Base-by-base conservation (phyloP, 1,139 yeast species). In the Pneumocystis canis region DNA sequence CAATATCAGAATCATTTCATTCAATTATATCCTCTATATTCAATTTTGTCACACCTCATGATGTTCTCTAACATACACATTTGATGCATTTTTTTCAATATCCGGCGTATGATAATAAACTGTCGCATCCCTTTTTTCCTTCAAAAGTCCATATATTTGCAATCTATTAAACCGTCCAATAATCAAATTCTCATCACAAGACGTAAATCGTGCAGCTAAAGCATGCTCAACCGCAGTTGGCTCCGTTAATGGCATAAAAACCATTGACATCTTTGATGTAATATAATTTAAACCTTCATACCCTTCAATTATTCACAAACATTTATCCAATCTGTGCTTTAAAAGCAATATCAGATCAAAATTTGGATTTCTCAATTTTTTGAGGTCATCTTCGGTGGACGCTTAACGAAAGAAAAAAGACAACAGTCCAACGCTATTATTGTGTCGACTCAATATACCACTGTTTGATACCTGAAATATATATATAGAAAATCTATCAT, bases 31-130 rank as follows among this genome's bases (percentile, higher is more conserved):
- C n/a, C n/a, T n/a, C n/a, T n/a, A n/a, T n/a, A n/a, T n/a, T n/a
- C n/a, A n/a, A n/a, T n/a, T n/a, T 64, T n/a, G n/a, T 63, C 47
- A 65, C 62, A 59, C 58, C 54, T 62, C 67, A 18, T 65, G 47
- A 5, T n/a, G 11, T 25, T 18, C 58, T 35, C 57, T 25, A 30
- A 59, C n/a, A 47, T 39, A 32, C 18, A 7, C 7, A 3, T 40
- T 18, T 18, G 47, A 25, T n/a, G n/a, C 25, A n/a, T 14, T 3
- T 31, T 40, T 30, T 58, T 58, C 18, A n/a, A n/a, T n/a, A n/a
- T 30, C 61, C 11, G 53, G 11, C 18, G 32, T 39, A 32, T 56
- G 20, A 58, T 16, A 14, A 32, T 33, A 58, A 1, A 18, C n/a
- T 28, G 30, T 63, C 14, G 53, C 25, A 9, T 39, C 31, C 14